phyloP scores from a whole-genome alignment of 352 stramenopile genomes.

The Pythium monospermum region DNA sequence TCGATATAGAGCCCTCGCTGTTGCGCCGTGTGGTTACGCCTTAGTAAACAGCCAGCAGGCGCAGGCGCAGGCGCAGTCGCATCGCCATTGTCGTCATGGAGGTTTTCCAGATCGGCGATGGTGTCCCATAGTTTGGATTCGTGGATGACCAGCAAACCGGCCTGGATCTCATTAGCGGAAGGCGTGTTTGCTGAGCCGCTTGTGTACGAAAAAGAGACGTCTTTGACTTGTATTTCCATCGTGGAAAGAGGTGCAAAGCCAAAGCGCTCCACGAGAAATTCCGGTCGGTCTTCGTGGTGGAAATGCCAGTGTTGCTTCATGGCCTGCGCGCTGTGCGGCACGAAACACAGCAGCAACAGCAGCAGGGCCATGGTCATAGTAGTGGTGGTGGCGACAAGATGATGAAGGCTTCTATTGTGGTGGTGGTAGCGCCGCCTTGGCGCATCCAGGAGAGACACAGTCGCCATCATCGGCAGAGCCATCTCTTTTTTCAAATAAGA shows the following conservation, averaged over 20 bases:
- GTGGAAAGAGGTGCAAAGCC: constrained; percentile 63
- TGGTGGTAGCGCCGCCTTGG: not conserved
- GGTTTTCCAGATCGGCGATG: constrained; percentile 38
- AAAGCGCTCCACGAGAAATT: constrained; percentile 91
- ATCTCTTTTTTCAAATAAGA: not conserved
- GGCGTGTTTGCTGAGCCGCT: not conserved
- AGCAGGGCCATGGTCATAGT: constrained; percentile 12
- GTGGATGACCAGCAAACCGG: constrained; percentile 62
- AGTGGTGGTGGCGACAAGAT: too few relatives aligned
- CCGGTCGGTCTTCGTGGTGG: constrained; percentile 48
- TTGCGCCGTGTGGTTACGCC: constrained; percentile 37
- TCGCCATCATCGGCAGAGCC: too few relatives aligned
- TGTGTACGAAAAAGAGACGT: constrained; percentile 33
- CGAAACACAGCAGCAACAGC: constrained; percentile 1
- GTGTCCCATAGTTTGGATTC: constrained; percentile 58
- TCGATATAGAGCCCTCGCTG: constrained; percentile 62
- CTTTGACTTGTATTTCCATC: constrained; percentile 66
- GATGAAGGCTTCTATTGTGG: not conserved
- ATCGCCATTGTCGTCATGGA: constrained; percentile 25
- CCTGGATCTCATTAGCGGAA: constrained; percentile 23
- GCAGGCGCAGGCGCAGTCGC: too few relatives aligned
- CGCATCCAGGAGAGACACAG: too few relatives aligned
- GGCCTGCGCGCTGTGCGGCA: constrained; percentile 10
- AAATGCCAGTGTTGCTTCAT: constrained; percentile 85
- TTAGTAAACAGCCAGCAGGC: too few relatives aligned